Percentiles rank a stretch among this genome's conserved stretches.
These are phyloP conservation scores for Ophiostoma quercus DNA, from an alignment of 2,329 filamentous ascomycete species.

Conservation along the genomic window DNA sequence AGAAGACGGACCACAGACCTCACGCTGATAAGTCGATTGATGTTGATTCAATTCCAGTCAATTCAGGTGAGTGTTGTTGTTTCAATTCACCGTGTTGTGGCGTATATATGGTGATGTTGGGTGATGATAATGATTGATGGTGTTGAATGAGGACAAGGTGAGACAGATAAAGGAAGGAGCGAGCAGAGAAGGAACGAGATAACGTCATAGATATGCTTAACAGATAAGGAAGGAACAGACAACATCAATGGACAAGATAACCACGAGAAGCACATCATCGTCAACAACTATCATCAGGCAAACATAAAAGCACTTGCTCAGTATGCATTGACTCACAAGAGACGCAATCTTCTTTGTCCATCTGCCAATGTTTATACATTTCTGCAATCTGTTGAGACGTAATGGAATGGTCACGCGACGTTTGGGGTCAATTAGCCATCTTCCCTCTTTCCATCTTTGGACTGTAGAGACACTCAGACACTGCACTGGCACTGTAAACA, in stretches of 20 bases:
- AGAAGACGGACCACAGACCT: not conserved
- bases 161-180: not conserved
- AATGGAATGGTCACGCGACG: conserved; percentile 6
- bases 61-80: not conserved
- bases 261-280: not conserved
- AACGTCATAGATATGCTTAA: not conserved
- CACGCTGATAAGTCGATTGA: not conserved
- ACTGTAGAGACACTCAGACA: not conserved
- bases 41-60: not conserved
- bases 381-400: not conserved
- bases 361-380: not conserved
- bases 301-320: not conserved
- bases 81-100: not conserved
- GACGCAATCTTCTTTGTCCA: not conserved
- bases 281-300: not conserved
- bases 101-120: not conserved
- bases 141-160: not conserved
- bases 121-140: not conserved
- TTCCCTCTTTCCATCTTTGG: not conserved
- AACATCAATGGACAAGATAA: not conserved
- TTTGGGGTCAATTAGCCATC: conserved; percentile 1
- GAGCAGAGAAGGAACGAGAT: not conserved
- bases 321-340: not conserved
- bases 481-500: not conserved
- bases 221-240: not conserved